Percentiles rank a stretch among this genome's conserved stretches.
These are phyloP conservation scores for Spergularia bocconei DNA, from an alignment of 148 eudicot species.

Conservation along the genomic window DNA sequence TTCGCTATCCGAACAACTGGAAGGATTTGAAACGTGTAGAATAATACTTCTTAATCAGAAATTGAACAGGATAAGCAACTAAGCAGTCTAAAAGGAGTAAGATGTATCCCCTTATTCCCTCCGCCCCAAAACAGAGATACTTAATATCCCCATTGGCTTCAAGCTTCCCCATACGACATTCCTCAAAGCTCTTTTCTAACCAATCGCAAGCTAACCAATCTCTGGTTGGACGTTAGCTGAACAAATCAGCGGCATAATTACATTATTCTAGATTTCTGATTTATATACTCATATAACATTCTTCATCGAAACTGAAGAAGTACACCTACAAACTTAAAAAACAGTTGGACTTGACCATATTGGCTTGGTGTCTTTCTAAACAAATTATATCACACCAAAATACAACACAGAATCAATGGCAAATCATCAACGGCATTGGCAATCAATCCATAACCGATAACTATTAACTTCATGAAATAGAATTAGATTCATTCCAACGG, in stretches of 20 bases:
- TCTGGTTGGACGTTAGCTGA: not conserved
- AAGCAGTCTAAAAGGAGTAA: not conserved
- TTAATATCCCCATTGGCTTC: not conserved
- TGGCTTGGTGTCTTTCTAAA: not conserved
- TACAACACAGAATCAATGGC: not conserved
- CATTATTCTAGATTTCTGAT: not conserved
- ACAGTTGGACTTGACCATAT: not conserved
- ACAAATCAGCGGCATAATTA: not conserved
- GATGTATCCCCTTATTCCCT: not conserved
- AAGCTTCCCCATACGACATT: slow-evolving; percentile 6
- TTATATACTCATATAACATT: not conserved
- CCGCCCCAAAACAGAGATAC: slow-evolving; percentile 2
- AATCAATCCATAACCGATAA: not conserved
- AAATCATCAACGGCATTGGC: not conserved
- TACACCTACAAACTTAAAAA: not conserved
- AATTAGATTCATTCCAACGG: slow-evolving; percentile 12
- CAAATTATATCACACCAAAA: not conserved
- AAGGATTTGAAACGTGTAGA: not conserved
- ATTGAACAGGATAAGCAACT: not conserved
- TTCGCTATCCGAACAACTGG: not conserved
- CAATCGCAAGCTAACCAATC: not conserved
- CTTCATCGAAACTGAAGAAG: not conserved
- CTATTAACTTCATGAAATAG: slow-evolving; percentile 1
- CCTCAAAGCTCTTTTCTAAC: not conserved
- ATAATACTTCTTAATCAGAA: not conserved